These are phyloP conservation scores for Puccinia triticina DNA, from an alignment of 1,284 basidiomycete genomes.

Conservation along the genomic window DNA sequence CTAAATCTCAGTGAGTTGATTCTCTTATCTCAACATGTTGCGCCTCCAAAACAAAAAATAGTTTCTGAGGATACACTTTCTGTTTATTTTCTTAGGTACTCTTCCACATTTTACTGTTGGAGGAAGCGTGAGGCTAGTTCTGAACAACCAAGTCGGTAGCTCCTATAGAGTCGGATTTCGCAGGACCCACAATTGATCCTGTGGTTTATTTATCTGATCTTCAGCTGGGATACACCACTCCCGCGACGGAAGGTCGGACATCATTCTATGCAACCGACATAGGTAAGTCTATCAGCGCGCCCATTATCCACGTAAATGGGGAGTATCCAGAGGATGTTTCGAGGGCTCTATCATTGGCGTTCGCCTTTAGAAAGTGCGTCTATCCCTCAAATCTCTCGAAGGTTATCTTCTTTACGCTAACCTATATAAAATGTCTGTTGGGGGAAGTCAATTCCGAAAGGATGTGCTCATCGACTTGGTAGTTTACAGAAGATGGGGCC, in stretches of 20 bases:
- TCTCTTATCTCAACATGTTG: neutral
- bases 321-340: conserved; percentile 79
- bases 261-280: conserved; percentile 85
- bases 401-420: neutral
- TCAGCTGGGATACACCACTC: conserved; percentile 78
- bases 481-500: conserved; percentile 76
- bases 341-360: conserved; percentile 73
- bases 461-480: conserved; percentile 70
- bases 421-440: neutral
- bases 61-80: conserved; percentile 10
- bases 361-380: conserved; percentile 71
- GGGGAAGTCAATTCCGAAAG: conserved; percentile 54
- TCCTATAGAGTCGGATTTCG: neutral
- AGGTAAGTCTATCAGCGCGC: conserved; percentile 84
- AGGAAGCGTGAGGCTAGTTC: conserved; percentile 84
- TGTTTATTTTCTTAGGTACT: neutral
- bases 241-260: conserved; percentile 76
- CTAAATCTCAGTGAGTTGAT: conserved; percentile 64
- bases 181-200: conserved; percentile 58
- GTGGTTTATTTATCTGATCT: conserved; percentile 57
- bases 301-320: conserved; percentile 87
- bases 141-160: conserved; percentile 64
- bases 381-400: neutral
- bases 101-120: conserved; percentile 82
- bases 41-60: no score